Percentiles rank a stretch among this genome's conserved stretches.
These are phyloP conservation scores for Chytriomyces confervae DNA, from an alignment of 192 early-diverging fungal species.

Conservation along the genomic window DNA sequence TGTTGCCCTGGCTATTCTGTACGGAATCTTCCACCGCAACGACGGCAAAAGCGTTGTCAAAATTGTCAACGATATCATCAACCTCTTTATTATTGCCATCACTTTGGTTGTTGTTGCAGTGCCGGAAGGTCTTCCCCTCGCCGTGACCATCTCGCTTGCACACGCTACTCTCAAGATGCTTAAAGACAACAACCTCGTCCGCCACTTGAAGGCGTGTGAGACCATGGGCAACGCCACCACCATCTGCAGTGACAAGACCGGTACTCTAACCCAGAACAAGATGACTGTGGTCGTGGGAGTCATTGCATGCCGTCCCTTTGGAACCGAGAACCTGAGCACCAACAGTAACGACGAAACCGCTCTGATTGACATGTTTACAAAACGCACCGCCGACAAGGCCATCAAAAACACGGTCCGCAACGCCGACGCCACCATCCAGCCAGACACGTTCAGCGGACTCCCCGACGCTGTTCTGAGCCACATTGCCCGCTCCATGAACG, in stretches of 20 bases:
- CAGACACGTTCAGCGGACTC: not conserved
- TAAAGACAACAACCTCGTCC: constrained; percentile 96
- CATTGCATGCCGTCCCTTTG: constrained; percentile 72
- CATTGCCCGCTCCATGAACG: constrained; percentile 40
- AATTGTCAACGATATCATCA: constrained; percentile 45
- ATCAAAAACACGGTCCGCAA: not conserved
- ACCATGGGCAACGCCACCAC: constrained; percentile 99
- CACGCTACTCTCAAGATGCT: constrained; percentile 95
- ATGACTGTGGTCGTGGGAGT: constrained; percentile 96
- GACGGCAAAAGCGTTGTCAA: constrained; percentile 13
- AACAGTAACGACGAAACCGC: constrained; percentile 30
- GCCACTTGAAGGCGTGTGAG: constrained; percentile 95
- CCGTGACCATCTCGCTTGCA: constrained; percentile 94
- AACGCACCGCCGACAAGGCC: not conserved
- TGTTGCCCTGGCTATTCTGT: constrained; percentile 83
- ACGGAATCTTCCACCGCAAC: constrained; percentile 64
- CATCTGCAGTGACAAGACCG: constrained; percentile 98
- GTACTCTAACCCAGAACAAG: constrained; percentile 95
- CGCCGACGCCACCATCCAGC: not conserved
- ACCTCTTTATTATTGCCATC: constrained; percentile 87
- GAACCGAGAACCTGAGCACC: constrained; percentile 49
- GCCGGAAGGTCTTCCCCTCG: constrained; percentile 96
- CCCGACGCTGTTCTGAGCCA: constrained; percentile 27
- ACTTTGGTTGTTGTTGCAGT: constrained; percentile 98
- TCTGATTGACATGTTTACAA: not conserved